A percentile compares a stretch with the other conserved stretches of the same genome.
These are phyloP conservation scores for Patellifolia procumbens DNA, from an alignment of 179 eudicot species.

Conservation along the genomic window DNA sequence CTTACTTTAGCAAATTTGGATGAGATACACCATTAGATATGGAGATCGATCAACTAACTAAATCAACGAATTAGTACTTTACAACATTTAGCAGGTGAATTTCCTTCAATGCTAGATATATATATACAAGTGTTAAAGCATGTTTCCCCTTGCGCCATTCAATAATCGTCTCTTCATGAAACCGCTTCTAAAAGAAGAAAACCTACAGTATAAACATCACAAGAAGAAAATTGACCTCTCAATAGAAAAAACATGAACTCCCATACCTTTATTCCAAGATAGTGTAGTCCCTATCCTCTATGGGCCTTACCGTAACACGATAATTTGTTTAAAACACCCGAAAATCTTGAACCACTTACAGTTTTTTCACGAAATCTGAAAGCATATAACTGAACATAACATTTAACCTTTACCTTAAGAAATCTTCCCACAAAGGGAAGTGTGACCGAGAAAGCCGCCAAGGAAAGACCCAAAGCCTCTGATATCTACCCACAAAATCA, in stretches of 20 bases:
- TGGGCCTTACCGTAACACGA: not conserved
- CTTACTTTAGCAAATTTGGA: not conserved
- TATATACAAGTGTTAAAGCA: not conserved
- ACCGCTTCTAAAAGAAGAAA: not conserved
- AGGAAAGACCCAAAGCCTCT: slow-evolving; percentile 82
- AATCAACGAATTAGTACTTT: not conserved
- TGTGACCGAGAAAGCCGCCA: slow-evolving; percentile 67
- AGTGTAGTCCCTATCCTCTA: not conserved
- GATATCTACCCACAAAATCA: slow-evolving; percentile 49
- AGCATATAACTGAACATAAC: not conserved
- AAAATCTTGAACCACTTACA: not conserved
- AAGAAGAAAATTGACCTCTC: not conserved
- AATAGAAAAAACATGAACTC: not conserved
- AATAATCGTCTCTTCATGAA: not conserved
- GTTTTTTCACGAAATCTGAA: too few relatives aligned
- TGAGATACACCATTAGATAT: not conserved
- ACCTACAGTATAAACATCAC: not conserved
- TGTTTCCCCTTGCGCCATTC: not conserved
- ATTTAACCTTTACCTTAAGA: slow-evolving; percentile 19
- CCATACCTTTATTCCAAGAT: not conserved
- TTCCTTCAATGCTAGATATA: not conserved
- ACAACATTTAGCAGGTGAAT: not conserved
- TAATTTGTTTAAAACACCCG: not conserved
- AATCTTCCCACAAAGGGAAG: slow-evolving; percentile 50
- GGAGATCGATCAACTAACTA: not conserved